Evolutionary conservation across 2,329 filamentous ascomycete genomes (phyloP).

Genomic region (Penicillium sp.): DNA sequence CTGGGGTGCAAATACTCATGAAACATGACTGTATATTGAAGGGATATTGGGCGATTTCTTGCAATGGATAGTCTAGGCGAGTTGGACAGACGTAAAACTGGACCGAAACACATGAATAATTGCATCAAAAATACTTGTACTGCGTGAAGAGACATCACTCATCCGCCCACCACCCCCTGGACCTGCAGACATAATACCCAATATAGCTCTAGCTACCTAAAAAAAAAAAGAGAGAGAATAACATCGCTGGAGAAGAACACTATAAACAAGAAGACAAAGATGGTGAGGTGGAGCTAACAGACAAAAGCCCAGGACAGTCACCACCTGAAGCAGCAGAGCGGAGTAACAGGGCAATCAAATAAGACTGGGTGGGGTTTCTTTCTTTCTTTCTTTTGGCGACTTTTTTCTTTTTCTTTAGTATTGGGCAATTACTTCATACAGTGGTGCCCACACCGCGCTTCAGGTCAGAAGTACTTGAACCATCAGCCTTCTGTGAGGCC

Average conservation of each 20-base stretch:
- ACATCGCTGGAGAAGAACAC: slow-evolving; percentile 14
- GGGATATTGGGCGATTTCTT: not conserved
- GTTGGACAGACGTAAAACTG: not conserved
- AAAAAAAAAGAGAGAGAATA: slow-evolving; percentile 1
- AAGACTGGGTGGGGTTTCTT: slow-evolving; percentile 11
- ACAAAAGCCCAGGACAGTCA: slow-evolving; percentile 2
- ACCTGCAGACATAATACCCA: slow-evolving; percentile 10
- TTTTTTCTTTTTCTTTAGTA: slow-evolving; percentile 14
- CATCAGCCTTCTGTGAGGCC: slow-evolving; percentile 27
- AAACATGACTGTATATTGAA: too few species aligned
- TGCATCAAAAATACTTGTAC: slow-evolving; percentile 9
- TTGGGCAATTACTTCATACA: slow-evolving; percentile 6
- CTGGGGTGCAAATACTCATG: too few species aligned
- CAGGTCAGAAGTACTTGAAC: slow-evolving; percentile 24
- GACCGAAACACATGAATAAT: not conserved
- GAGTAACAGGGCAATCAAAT: slow-evolving; percentile 10
- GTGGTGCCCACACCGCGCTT: slow-evolving; percentile 30
- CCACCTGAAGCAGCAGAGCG: slow-evolving; percentile 11
- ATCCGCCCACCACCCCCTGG: slow-evolving; percentile 9
- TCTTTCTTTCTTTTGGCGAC: slow-evolving; percentile 8
- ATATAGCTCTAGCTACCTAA: slow-evolving; percentile 9
- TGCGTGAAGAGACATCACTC: slow-evolving; percentile 15
- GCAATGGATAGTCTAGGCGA: not conserved
- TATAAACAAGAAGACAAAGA: slow-evolving; percentile 19
- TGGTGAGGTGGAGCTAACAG: not conserved